phyloP scores from a whole-genome alignment of 148 eudicot species.

The Camellia japonica region DNA sequence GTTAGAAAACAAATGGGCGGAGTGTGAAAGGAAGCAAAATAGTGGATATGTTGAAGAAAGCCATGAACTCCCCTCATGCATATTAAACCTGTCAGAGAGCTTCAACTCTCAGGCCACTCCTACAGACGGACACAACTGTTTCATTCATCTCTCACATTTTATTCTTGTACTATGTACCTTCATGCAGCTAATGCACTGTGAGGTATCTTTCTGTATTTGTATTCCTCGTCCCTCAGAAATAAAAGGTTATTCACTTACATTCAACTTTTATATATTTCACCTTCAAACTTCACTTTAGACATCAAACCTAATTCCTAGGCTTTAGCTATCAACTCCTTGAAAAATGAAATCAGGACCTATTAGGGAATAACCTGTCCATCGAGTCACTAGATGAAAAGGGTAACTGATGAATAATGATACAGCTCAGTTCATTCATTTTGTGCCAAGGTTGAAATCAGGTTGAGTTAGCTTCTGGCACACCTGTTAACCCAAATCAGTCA shows the following conservation, averaged over 20 bases:
- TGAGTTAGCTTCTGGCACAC: not conserved
- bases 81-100: not conserved
- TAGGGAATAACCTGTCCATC: no score
- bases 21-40: not conserved
- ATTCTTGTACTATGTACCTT: not conserved
- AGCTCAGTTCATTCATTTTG: not conserved
- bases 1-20: not conserved
- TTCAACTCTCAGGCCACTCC: not conserved
- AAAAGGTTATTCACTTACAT: not conserved
- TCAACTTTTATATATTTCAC: not conserved
- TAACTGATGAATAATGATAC: not conserved
- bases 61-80: not conserved
- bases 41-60: not conserved
- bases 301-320: not conserved
- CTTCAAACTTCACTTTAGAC: not conserved
- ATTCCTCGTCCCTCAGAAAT: not conserved
- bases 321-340: not conserved
- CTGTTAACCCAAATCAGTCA: not conserved
- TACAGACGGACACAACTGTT: not conserved
- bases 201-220: not conserved
- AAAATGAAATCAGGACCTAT: no score
- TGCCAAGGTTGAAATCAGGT: not conserved
- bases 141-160: not conserved
- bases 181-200: constrained; percentile 6
- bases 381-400: not conserved